Evolutionary conservation across 2,329 filamentous ascomycete genomes (phyloP).

Genomic region (Pyrenophora graminea): DNA sequence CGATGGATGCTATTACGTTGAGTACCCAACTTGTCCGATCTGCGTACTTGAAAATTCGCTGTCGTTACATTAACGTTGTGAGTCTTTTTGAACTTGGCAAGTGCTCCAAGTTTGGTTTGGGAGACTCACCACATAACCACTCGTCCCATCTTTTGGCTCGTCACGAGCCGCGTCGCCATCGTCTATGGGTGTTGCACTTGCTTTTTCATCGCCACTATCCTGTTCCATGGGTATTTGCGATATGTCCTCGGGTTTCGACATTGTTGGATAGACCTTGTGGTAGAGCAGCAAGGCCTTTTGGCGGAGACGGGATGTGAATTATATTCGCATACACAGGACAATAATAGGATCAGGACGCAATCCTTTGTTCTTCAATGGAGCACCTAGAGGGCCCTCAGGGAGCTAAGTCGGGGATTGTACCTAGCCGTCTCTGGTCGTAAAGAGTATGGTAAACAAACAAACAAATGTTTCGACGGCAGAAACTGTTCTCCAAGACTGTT

Average conservation of each 20-base stretch:
- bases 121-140: slow-evolving; percentile 31
- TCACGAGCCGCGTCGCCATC: slow-evolving; percentile 12
- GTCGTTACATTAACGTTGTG: background rate
- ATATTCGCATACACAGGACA: no score
- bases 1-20: slow-evolving; percentile 37
- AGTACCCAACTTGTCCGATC: slow-evolving; percentile 38
- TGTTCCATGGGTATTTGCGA: slow-evolving; percentile 5
- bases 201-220: slow-evolving; percentile 10
- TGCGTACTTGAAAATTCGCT: slow-evolving; percentile 46
- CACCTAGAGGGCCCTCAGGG: background rate
- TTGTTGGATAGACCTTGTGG: background rate
- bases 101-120: no score
- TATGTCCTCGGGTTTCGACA: slow-evolving; percentile 16
- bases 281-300: no score
- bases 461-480: no score
- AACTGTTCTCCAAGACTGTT: no score
- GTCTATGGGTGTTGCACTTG: background rate
- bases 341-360: no score
- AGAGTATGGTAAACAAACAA: no score
- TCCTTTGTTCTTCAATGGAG: no score
- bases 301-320: no score
- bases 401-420: background rate
- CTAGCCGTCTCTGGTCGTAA: no score
- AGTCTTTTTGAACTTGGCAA: background rate
- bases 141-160: slow-evolving; percentile 24